Conservation (phyloP, 2,329 filamentous ascomycete genomes). For the Fusarium pininemorale region DNA sequence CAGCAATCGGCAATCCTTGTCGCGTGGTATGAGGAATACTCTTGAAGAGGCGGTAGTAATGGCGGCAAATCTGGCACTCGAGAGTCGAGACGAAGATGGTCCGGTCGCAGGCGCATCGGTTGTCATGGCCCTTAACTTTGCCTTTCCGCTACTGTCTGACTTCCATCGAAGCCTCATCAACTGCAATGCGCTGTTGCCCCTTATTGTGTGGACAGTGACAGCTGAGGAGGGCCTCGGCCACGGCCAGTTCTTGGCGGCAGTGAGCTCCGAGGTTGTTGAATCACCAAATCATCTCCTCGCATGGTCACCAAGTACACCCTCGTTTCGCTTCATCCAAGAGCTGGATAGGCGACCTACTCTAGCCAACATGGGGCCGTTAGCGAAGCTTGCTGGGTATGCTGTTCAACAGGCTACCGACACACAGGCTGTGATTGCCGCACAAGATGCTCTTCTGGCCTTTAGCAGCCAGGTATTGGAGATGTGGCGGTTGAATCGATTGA, state of each 20-base stretch:
- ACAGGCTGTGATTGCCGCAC: slow-evolving; percentile 56
- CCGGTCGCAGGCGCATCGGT: slow-evolving; percentile 61
- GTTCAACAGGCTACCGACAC: slow-evolving; percentile 63
- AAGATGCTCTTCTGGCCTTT: slow-evolving; percentile 74
- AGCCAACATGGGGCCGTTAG: slow-evolving; percentile 72
- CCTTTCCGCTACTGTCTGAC: slow-evolving; percentile 76
- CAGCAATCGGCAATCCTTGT: slow-evolving; percentile 70
- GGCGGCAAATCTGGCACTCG: slow-evolving; percentile 80
- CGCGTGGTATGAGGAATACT: slow-evolving; percentile 68
- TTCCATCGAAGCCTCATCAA: slow-evolving; percentile 67
- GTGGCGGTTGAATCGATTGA: slow-evolving; percentile 80
- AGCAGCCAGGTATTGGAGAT: slow-evolving; percentile 71
- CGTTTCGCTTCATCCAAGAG: slow-evolving; percentile 66
- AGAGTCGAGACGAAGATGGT: slow-evolving; percentile 53
- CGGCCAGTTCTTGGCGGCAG: slow-evolving; percentile 76
- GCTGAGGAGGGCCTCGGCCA: slow-evolving; percentile 78
- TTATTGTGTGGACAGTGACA: slow-evolving; percentile 73
- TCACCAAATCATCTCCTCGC: slow-evolving; percentile 56
- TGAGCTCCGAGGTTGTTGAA: slow-evolving; percentile 73
- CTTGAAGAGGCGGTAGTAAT: slow-evolving; percentile 78
- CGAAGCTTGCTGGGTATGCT: slow-evolving; percentile 71
- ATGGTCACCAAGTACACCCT: slow-evolving; percentile 71
- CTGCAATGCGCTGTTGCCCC: slow-evolving; percentile 75
- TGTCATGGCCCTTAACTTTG: slow-evolving; percentile 78
- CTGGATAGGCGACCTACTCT: slow-evolving; percentile 70